phyloP scores from a whole-genome alignment of 2,329 filamentous ascomycete genomes.

The Mycosphaerella sp. region DNA sequence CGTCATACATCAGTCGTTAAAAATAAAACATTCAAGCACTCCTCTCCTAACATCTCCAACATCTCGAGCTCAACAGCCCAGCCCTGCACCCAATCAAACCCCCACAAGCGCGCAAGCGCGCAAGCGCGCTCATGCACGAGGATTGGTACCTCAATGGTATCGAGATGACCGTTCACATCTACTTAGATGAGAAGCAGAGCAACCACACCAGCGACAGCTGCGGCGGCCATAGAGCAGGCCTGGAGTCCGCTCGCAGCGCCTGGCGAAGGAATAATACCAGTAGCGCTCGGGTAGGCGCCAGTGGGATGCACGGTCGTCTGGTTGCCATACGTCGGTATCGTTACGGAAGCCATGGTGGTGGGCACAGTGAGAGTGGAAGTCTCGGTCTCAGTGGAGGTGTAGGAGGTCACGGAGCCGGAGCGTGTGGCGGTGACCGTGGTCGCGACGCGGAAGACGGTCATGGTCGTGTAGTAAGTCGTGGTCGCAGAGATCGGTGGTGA shows the following conservation, averaged over 20 bases:
- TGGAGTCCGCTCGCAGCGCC: constrained; percentile 19
- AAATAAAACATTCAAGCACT: constrained; percentile 5
- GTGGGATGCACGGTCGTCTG: constrained; percentile 11
- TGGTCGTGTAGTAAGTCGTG: constrained; percentile 25
- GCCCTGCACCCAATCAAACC: background rate
- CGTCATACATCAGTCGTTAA: constrained; percentile 14
- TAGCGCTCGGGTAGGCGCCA: constrained; percentile 4
- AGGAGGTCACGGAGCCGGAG: constrained; percentile 16
- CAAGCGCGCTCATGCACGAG: constrained; percentile 6
- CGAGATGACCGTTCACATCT: background rate
- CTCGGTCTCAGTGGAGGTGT: constrained; percentile 13
- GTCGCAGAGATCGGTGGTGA: constrained; percentile 15
- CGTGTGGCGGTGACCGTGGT: constrained; percentile 26
- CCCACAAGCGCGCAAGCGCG: background rate
- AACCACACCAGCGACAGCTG: constrained; percentile 19
- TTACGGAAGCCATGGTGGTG: constrained; percentile 5
- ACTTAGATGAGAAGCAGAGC: constrained; percentile 16
- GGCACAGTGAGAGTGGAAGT: constrained; percentile 9
- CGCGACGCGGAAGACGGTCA: constrained; percentile 26
- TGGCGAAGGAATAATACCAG: constrained; percentile 11
- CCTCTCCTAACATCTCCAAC: constrained; percentile 1
- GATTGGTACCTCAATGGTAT: constrained; percentile 11
- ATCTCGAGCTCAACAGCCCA: background rate
- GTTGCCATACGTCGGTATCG: constrained; percentile 17
- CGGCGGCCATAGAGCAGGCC: constrained; percentile 16